These are phyloP conservation scores for Colletotrichum kahawae DNA, from an alignment of 2,329 filamentous ascomycete species.

Conservation along the genomic window DNA sequence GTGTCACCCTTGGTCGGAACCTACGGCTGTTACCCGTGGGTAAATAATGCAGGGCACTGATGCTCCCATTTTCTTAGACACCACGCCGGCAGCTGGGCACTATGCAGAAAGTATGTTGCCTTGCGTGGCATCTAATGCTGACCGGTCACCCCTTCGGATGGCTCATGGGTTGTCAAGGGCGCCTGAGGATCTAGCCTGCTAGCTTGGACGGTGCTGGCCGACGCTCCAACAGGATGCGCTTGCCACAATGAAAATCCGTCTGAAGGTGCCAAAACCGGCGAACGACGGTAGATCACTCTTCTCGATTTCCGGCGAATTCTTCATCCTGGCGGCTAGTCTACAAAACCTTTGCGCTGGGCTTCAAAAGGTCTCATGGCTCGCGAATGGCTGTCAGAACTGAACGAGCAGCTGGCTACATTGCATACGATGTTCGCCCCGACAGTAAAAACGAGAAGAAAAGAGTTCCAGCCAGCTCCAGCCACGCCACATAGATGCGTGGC, in stretches of 20 bases:
- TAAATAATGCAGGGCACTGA: neutral
- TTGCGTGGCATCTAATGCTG: neutral
- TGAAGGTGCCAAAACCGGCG: neutral
- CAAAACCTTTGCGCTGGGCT: neutral
- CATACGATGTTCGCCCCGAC: neutral
- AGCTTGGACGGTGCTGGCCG: neutral
- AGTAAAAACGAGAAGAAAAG: neutral
- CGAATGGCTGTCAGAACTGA: neutral
- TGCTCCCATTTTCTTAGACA: neutral
- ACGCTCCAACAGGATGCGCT: neutral
- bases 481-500: conserved; percentile 5
- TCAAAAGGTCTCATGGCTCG: neutral
- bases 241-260: neutral
- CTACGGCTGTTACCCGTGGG: neutral
- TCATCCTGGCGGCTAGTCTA: neutral
- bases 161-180: neutral
- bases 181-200: neutral
- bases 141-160: neutral
- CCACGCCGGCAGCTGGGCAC: neutral
- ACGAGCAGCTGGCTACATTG: neutral
- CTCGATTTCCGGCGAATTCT: neutral
- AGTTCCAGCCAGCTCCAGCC: neutral
- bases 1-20: neutral
- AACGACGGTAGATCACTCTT: neutral
- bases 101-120: neutral